Conservation (phyloP, 495 filamentous ascomycete species). For the Penicillium bovifimosum region DNA sequence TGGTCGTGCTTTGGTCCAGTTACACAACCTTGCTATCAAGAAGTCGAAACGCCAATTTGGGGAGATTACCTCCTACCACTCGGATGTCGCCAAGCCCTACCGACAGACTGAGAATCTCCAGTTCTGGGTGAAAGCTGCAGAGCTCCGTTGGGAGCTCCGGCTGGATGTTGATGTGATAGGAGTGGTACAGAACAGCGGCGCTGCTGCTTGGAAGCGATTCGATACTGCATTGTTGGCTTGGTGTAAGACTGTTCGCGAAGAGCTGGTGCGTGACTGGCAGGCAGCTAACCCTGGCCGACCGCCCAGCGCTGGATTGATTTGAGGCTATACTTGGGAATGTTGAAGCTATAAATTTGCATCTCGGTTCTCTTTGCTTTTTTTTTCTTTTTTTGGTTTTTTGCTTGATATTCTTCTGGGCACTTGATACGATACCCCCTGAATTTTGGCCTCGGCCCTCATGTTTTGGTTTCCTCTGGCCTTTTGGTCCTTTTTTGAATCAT, state of each 20-base stretch:
- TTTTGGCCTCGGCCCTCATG: conserved; percentile 20
- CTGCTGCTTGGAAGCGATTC: conserved; percentile 69
- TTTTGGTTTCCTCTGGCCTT: conserved; percentile 11
- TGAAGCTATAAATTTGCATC: conserved; percentile 3
- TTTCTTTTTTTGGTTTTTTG: conserved; percentile 9
- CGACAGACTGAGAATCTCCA: conserved; percentile 87
- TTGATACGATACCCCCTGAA: conserved; percentile 33
- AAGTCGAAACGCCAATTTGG: conserved; percentile 83
- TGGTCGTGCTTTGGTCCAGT: conserved; percentile 72
- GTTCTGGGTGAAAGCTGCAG: conserved; percentile 93
- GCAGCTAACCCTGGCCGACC: conserved; percentile 27
- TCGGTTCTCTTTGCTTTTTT: conserved; percentile 11
- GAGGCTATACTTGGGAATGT: conserved; percentile 6
- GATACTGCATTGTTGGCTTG: conserved; percentile 75
- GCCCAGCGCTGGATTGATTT: conserved; percentile 26
- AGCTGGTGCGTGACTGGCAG: conserved; percentile 61
- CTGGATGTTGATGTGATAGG: conserved; percentile 81
- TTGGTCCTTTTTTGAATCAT: conserved; percentile 15
- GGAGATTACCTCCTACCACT: conserved; percentile 82
- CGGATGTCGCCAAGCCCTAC: conserved; percentile 89
- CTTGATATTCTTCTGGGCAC: conserved; percentile 15
- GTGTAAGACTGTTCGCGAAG: conserved; percentile 70
- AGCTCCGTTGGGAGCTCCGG: conserved; percentile 87
- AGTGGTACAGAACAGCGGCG: conserved; percentile 65
- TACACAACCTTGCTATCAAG: conserved; percentile 83